These are phyloP conservation scores for Leucosporidium creatinivorum DNA, from an alignment of 768 basidiomycete genomes.

Conservation along the genomic window DNA sequence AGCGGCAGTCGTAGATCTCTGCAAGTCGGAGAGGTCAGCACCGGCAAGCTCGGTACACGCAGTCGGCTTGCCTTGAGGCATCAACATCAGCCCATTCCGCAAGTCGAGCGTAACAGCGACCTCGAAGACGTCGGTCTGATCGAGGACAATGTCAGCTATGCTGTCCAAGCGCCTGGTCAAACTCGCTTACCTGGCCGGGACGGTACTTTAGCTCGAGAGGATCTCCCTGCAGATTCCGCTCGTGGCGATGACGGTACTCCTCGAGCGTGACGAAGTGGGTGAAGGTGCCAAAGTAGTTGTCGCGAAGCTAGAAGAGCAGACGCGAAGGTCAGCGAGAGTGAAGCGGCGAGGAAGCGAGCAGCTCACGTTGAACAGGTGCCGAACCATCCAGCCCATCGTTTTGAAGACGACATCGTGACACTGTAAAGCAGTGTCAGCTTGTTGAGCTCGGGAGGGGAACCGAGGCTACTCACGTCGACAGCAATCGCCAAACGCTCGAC, in stretches of 20 bases:
- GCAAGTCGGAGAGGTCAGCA: conserved; percentile 43
- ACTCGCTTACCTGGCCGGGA: conserved; percentile 56
- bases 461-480: conserved; percentile 50
- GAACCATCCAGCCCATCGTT: conserved; percentile 75
- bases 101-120: conserved; percentile 49
- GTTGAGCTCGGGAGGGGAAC: neutral
- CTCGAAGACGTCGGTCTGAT: conserved; percentile 73
- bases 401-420: conserved; percentile 55
- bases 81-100: conserved; percentile 33
- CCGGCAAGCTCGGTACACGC: rapidly evolving
- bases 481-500: conserved; percentile 69
- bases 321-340: neutral
- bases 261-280: conserved; percentile 82
- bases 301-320: conserved; percentile 37
- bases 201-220: conserved; percentile 73
- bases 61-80: conserved; percentile 5
- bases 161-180: too few species aligned
- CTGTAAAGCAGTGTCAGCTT: conserved; percentile 42
- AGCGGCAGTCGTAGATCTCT: conserved; percentile 42
- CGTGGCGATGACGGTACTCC: conserved; percentile 71
- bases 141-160: too few species aligned
- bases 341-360: neutral
- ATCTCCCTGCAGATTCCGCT: conserved; percentile 63
- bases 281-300: conserved; percentile 91
- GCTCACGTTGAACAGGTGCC: conserved; percentile 76